Percentiles rank a stretch among this genome's conserved stretches.
Evolutionary conservation across 768 basidiomycete species (phyloP).

Genomic region (Tulasnella sp.): DNA sequence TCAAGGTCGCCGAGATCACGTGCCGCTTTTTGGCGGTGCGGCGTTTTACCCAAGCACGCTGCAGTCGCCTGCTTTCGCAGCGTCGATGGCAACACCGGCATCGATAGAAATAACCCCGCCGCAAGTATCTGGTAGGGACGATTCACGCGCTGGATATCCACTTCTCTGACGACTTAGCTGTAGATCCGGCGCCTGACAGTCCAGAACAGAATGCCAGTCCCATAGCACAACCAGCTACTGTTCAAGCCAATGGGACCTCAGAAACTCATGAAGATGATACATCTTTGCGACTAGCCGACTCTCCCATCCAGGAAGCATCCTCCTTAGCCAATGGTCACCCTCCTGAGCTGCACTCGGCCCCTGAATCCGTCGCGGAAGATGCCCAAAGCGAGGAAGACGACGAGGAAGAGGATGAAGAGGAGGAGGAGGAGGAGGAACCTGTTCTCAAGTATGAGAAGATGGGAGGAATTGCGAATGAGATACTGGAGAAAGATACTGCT

Average conservation of each 20-base stretch:
- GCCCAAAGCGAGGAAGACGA: slow-evolving; percentile 48
- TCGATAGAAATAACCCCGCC: background rate
- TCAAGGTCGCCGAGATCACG: background rate
- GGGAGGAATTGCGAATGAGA: slow-evolving; percentile 62
- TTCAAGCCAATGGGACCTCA: background rate
- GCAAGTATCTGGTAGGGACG: background rate
- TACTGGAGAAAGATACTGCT: slow-evolving; percentile 85
- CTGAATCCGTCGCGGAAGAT: slow-evolving; percentile 22
- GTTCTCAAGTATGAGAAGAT: slow-evolving; percentile 87
- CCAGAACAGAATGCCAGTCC: background rate
- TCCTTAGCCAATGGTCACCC: background rate
- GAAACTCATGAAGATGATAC: background rate
- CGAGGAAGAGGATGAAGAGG: slow-evolving; percentile 57
- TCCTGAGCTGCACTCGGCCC: background rate
- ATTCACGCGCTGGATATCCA: background rate
- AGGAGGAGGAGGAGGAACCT: slow-evolving; percentile 85
- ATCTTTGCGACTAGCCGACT: background rate
- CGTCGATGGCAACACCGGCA: background rate
- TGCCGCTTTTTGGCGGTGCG: background rate
- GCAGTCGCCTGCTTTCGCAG: background rate
- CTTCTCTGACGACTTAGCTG: background rate
- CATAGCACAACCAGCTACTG: background rate
- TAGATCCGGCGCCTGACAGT: background rate
- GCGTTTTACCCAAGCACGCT: background rate
- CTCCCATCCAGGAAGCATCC: background rate